Base-by-base conservation (phyloP, 108 stramenopile species). In the Licmophora abbreviata region DNA sequence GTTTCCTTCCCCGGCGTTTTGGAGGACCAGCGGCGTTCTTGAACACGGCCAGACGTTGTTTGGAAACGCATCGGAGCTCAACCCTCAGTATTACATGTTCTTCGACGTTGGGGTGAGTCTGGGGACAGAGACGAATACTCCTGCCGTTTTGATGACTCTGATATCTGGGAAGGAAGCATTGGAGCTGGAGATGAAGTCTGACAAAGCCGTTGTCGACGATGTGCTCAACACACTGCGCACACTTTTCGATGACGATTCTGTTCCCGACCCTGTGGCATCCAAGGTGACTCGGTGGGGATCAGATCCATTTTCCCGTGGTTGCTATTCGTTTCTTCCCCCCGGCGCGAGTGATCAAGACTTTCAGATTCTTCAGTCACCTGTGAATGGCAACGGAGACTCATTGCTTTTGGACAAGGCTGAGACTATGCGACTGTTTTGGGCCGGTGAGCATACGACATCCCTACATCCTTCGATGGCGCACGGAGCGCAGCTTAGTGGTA, bases 401-500 rank as follows among this genome's bases (percentile, higher is more conserved):
- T 26, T 81, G 8, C 29, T 60, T 0, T 44, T 75, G 10, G 73
- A 67, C 36, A 58, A 60, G 12, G 24, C 33, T 14, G 70, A 74
- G 29, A 74, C 61, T 1, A 81, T 81, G 79, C 34, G 79, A 21
- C 38, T 83, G 18, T 77, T 85, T 46, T 92, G 83, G 59, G 83
- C 83, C 21, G 90, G 90, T 4, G 90, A 92, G 56, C 81, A 80
- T 38, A 92, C 90, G 2, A 82, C 83, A 8, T 61, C 67, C 2
- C 59, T 71, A 12, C 83, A 88, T 61, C 90, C 90, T 12, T 69
- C 71, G 17, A 82, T 82, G 51, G 73, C 81, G 3, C 85, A 88
- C 38, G 90, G 90, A 1, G 90, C 90, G 0, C 69, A 71, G 70
- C 45, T 92, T 22, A 79, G 76, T 10, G 90, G 90, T 28, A 49